Conservation (phyloP, 768 basidiomycete genomes). For the Mycena venus region DNA sequence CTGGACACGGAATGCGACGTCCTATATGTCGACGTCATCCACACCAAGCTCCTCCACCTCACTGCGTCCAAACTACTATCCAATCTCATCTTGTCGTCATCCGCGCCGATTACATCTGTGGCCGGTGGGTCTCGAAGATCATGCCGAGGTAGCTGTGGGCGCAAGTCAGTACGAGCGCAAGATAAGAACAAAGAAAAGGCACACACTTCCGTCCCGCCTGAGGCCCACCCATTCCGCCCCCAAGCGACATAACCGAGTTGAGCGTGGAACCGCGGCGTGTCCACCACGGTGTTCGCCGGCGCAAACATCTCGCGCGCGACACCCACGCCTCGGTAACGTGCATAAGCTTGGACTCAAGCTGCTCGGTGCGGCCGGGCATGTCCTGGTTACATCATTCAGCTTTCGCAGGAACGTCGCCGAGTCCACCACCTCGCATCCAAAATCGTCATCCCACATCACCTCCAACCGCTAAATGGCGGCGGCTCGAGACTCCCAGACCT, state of each 20-base stretch:
- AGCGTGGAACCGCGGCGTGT: background rate
- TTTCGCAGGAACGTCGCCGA: background rate
- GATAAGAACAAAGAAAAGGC: background rate
- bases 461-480: conserved; percentile 73
- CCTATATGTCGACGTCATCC: background rate
- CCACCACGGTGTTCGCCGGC: background rate
- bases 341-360: no score
- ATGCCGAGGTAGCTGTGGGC: background rate
- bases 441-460: background rate
- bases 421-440: background rate
- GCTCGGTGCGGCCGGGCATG: background rate
- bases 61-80: background rate
- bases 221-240: background rate
- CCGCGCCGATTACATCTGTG: background rate
- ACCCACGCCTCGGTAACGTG: no score
- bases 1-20: background rate
- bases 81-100: background rate
- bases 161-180: background rate
- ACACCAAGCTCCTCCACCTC: background rate
- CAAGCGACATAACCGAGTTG: background rate
- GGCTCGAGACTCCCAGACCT: conserved; percentile 52
- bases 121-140: background rate
- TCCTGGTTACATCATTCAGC: background rate
- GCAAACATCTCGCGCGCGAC: no score
- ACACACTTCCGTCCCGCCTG: background rate